Base-by-base conservation (phyloP, 805 yeast genomes). In the Candida pini region DNA sequence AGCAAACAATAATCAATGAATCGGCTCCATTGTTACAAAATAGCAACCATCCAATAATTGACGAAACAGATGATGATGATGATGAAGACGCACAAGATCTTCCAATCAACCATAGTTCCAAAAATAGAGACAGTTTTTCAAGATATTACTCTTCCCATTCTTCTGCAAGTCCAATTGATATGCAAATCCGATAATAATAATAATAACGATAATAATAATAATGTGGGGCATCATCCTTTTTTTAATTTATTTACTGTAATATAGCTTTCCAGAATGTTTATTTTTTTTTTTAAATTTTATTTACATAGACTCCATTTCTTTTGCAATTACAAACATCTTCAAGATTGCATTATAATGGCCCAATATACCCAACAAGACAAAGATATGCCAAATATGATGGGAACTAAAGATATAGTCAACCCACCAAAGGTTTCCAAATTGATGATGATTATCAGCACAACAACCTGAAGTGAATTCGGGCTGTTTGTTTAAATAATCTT, bases 331-430 rank as follows among this genome's bases (percentile, higher is more conserved):
- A 44, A 79, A 79, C 83, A 89, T 80, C 38, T 75, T 78, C 41
- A 86, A 63, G 25, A 87, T 65, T 10, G 94, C 90, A 36, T 68
- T 66, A 59, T 89, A 92, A 58, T 90, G 97, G 21, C 94, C 95
- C 27, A 83, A 58, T n/a, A 87, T 78, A 3, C 98, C 98, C 18
- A 83, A 68, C 13, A 92, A 72, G 20, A 92, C 98, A 53, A 83
- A 86, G 9, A 87, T 56, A 61, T 90, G 98, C 98, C 98, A 90
- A 20, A 90, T 66, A 51, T 88, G 89, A 58, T 90, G 98, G 24
- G 96, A 85, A 27, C 77, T 71, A 35, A 79, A 66, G 18, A 73
- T 56, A 55, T 81, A 83, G 48, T 84, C 92, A 12, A 79, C 79
- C 90, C 96, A 88, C 90, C 82, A 90, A 15, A 83, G 55, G 1